Evolutionary conservation across 2,329 filamentous ascomycete genomes (phyloP).

Genomic region (Rhynchosporium secalis): DNA sequence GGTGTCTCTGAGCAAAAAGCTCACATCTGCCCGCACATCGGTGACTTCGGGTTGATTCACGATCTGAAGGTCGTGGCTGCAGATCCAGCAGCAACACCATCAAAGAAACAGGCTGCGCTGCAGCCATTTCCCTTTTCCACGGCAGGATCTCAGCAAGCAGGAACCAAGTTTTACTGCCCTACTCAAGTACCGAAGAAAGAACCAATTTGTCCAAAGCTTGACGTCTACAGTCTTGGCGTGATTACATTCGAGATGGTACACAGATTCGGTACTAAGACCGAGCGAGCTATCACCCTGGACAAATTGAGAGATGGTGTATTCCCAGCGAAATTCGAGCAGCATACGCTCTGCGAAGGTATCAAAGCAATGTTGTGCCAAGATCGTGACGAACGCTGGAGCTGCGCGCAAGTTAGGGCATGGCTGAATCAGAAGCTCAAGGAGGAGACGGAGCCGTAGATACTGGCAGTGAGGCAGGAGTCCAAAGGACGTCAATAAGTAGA

Average conservation of each 20-base stretch:
- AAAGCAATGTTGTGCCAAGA: conserved; percentile 18
- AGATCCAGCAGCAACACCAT: not conserved
- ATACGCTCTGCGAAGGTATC: conserved; percentile 34
- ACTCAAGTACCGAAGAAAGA: conserved; percentile 23
- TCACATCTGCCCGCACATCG: conserved; percentile 60
- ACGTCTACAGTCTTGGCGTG: conserved; percentile 62
- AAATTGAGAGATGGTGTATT: conserved; percentile 39
- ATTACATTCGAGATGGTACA: conserved; percentile 62
- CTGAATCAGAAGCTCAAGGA: conserved; percentile 7
- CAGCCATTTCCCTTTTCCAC: conserved; percentile 12
- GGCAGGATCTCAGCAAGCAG: conserved; percentile 46
- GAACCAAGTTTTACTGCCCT: conserved; percentile 61
- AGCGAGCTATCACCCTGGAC: conserved; percentile 46
- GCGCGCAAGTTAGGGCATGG: conserved; percentile 17
- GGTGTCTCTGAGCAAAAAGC: conserved; percentile 35
- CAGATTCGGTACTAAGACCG: conserved; percentile 52
- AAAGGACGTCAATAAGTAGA: not conserved
- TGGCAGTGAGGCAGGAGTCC: not conserved
- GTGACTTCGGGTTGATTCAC: conserved; percentile 61
- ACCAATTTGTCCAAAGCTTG: conserved; percentile 52
- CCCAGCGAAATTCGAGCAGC: conserved; percentile 30
- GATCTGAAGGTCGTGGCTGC: conserved; percentile 27
- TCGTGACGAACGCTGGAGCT: conserved; percentile 19
- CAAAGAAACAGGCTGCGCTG: conserved; percentile 1
- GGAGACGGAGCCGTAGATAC: not conserved